Conservation (phyloP, 208 protist species). For the Acanthamoeba sp. region DNA sequence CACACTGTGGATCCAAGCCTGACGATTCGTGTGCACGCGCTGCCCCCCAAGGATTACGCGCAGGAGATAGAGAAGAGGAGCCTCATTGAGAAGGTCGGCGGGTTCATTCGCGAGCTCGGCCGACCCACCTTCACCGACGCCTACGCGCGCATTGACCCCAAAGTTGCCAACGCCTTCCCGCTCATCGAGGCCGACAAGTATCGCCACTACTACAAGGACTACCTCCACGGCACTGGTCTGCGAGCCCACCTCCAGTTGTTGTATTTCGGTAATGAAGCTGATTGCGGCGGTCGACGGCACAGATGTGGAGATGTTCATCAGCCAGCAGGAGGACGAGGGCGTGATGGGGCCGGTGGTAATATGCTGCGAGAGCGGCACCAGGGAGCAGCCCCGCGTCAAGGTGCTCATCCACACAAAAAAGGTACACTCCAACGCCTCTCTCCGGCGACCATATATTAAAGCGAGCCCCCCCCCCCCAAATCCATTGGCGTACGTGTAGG, state of each 20-base stretch:
- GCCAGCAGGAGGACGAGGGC: conserved; percentile 10
- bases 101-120: conserved; percentile 10
- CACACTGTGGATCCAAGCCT: not conserved
- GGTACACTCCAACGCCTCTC: not conserved
- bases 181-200: conserved; percentile 66
- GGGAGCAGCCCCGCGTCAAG: conserved; percentile 34
- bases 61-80: not conserved
- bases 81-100: not conserved
- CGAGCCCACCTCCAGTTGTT: not conserved
- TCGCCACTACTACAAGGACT: conserved; percentile 61
- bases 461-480: too few species aligned
- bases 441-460: too few species aligned
- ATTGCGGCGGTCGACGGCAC: too few species aligned
- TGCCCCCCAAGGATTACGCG: not conserved
- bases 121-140: conserved; percentile 8
- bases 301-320: conserved; percentile 24
- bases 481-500: not conserved
- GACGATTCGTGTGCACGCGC: too few species aligned
- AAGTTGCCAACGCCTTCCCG: conserved; percentile 30
- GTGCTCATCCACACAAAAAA: conserved; percentile 66
- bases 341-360: conserved; percentile 36
- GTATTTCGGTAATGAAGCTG: not conserved
- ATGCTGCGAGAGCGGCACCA: not conserved
- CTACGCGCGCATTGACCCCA: conserved; percentile 15
- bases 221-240: not conserved